Evolutionary conservation across 352 stramenopile genomes (phyloP).

Genomic region (Phytopythium montanum): DNA sequence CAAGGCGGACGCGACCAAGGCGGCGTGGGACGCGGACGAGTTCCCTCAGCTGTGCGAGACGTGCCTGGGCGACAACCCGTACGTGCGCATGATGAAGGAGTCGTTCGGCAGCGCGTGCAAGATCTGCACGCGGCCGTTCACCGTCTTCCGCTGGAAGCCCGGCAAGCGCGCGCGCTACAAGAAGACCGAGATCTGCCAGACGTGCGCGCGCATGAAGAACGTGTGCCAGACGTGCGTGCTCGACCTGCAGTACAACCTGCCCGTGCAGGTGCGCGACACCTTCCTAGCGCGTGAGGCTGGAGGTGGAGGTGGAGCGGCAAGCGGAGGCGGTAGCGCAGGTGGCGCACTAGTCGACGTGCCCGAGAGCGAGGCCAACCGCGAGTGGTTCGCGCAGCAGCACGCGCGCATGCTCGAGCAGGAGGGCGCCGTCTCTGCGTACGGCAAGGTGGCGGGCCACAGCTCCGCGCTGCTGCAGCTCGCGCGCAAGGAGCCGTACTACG

Average conservation of each 20-base stretch:
- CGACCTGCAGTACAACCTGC: slow-evolving; percentile 97
- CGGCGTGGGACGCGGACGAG: slow-evolving; percentile 91
- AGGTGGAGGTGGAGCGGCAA: slow-evolving; percentile 13
- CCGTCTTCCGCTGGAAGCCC: slow-evolving; percentile 97
- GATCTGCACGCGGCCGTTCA: slow-evolving; percentile 98
- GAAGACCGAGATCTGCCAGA: slow-evolving; percentile 97
- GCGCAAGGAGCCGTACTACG: slow-evolving; percentile 89
- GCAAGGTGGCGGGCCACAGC: slow-evolving; percentile 64
- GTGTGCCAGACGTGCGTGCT: slow-evolving; percentile 99
- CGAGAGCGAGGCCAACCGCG: slow-evolving; percentile 92
- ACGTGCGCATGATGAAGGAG: slow-evolving; percentile 99
- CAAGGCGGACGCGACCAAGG: slow-evolving; percentile 86
- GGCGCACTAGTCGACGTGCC: slow-evolving; percentile 76
- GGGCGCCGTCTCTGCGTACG: slow-evolving; percentile 82
- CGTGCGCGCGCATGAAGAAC: slow-evolving; percentile 98
- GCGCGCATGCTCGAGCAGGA: slow-evolving; percentile 91
- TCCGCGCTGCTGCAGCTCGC: slow-evolving; percentile 83
- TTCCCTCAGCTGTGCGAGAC: slow-evolving; percentile 98
- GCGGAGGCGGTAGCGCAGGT: slow-evolving; percentile 17
- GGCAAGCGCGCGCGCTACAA: slow-evolving; percentile 97
- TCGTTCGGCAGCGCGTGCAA: slow-evolving; percentile 96
- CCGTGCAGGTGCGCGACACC: slow-evolving; percentile 92
- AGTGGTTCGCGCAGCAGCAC: slow-evolving; percentile 94
- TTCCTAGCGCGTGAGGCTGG: slow-evolving; percentile 64
- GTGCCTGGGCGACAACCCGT: slow-evolving; percentile 98